These are phyloP conservation scores for Castanea mollissima DNA, from an alignment of 306 rosid species.

Conservation along the genomic window DNA sequence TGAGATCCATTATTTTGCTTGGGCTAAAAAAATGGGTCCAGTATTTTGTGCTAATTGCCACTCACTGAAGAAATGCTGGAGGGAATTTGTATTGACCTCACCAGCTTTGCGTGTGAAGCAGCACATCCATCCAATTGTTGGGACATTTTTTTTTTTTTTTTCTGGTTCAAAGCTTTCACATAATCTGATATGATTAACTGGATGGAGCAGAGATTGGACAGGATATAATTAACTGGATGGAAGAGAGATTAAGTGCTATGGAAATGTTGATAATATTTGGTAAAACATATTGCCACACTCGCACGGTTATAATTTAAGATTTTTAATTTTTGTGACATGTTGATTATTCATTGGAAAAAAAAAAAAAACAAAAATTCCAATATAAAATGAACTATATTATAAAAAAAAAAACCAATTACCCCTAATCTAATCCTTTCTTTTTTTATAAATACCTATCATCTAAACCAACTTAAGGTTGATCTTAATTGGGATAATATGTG, in stretches of 20 bases:
- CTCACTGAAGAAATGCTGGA: slow-evolving; percentile 62
- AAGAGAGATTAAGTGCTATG: slow-evolving; percentile 43
- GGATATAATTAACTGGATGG: slow-evolving; percentile 90
- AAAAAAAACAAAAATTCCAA: too few species aligned
- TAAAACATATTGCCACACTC: neutral
- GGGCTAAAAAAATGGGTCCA: neutral
- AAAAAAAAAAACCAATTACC: too few species aligned
- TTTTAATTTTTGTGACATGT: too few species aligned
- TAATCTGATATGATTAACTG: neutral
- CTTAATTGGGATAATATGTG: too few species aligned
- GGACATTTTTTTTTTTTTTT: slow-evolving; percentile 40
- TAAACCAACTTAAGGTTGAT: too few species aligned
- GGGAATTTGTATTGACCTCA: slow-evolving; percentile 84
- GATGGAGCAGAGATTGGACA: slow-evolving; percentile 80
- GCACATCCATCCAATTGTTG: slow-evolving; percentile 91
- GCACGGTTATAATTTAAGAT: too few species aligned
- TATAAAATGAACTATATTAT: too few species aligned
- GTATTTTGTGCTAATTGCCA: neutral
- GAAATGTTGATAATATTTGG: slow-evolving; percentile 13
- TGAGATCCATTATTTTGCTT: too few species aligned
- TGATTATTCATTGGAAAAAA: too few species aligned
- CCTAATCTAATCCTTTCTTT: too few species aligned
- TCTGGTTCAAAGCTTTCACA: neutral
- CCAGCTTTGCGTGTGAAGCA: slow-evolving; percentile 89
- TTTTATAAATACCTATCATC: too few species aligned